These are phyloP conservation scores for Fagopyrum esculentum DNA, from an alignment of 148 eudicot genomes.

Conservation along the genomic window DNA sequence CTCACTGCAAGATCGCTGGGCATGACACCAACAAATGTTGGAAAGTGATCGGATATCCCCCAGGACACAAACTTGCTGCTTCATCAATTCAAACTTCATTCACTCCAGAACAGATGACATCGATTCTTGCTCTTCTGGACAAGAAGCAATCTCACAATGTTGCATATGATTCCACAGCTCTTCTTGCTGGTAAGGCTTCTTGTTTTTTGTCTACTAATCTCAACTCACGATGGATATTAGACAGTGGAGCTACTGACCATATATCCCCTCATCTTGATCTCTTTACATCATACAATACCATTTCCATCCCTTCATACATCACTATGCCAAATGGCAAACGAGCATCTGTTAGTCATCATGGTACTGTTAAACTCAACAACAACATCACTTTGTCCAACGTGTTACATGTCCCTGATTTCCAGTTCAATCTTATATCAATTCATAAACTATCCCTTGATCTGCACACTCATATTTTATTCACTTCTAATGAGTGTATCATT, in stretches of 20 bases:
- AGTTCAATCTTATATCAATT: too few relatives aligned
- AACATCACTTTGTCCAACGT: neutral
- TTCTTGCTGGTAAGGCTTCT: neutral
- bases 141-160: neutral
- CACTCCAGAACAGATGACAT: too few relatives aligned
- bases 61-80: neutral
- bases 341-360: neutral
- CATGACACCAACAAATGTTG: neutral
- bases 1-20: neutral
- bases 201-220: neutral
- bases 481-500: neutral
- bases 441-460: too few relatives aligned
- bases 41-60: neutral
- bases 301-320: neutral
- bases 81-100: neutral
- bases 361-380: neutral
- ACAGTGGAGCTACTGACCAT: neutral
- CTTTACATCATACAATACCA: neutral
- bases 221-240: neutral
- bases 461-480: neutral
- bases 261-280: neutral
- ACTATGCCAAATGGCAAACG: neutral
- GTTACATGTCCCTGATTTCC: neutral
- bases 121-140: too few relatives aligned
- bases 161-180: neutral